These are phyloP conservation scores for Wickerhamomyces pijperi DNA, from an alignment of 805 yeast species.

Conservation along the genomic window DNA sequence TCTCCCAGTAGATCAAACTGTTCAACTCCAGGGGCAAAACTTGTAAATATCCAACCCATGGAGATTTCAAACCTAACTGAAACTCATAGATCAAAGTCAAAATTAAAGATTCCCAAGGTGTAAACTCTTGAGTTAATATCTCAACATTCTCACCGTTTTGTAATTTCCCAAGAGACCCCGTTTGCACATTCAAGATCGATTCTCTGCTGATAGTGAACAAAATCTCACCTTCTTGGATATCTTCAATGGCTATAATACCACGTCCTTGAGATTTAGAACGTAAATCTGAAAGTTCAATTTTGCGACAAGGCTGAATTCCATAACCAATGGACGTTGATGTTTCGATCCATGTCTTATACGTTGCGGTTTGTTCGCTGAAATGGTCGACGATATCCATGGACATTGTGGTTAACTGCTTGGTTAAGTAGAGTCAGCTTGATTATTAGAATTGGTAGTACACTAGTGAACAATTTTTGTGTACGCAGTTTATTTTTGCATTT, in stretches of 20 bases:
- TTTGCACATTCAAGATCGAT: conserved; percentile 46
- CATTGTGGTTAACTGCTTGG: too few relatives aligned
- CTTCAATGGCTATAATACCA: conserved; percentile 55
- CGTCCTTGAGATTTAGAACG: conserved; percentile 59
- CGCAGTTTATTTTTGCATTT: too few relatives aligned
- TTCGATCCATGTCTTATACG: too few relatives aligned
- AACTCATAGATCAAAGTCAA: conserved; percentile 55
- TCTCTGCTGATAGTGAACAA: conserved; percentile 61
- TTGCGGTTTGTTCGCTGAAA: too few relatives aligned
- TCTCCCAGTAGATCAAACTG: conserved; percentile 73
- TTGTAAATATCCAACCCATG: conserved; percentile 62
- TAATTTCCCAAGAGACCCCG: conserved; percentile 32
- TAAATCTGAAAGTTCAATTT: conserved; percentile 50
- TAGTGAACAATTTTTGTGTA: too few relatives aligned
- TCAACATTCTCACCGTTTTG: conserved; percentile 19
- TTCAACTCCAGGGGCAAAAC: conserved; percentile 57
- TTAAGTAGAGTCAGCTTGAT: too few relatives aligned
- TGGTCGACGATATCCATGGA: too few relatives aligned
- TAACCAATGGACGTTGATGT: conserved; percentile 3
- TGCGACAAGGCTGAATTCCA: conserved; percentile 41
- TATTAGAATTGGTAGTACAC: too few relatives aligned
- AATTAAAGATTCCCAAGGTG: conserved; percentile 74
- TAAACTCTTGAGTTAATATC: conserved; percentile 28
- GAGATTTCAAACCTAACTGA: conserved; percentile 31
- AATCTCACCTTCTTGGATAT: conserved; percentile 49